Base-by-base conservation (phyloP, 345 rosid species). In the Rhodomyrtus tomentosa region DNA sequence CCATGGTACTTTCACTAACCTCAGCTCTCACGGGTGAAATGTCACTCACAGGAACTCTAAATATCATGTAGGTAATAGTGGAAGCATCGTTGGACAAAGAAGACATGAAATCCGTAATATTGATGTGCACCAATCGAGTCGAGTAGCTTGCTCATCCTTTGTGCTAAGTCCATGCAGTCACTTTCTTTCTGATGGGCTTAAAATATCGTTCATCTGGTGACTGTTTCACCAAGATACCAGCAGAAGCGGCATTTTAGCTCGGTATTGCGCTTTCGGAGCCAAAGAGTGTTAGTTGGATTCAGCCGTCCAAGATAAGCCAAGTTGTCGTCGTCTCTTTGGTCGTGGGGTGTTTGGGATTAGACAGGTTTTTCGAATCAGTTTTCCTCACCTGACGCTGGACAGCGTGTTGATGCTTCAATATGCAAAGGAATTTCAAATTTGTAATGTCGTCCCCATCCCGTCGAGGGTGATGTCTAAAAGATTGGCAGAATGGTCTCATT, bases 21-120 rank as follows among this genome's bases (percentile, higher is more conserved):
- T 52, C 83, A 81, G 59, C 49, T 51, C 59, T 27, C 3, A 15
- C 50, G 48, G 25, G 45, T 81, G 74, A 16, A 51, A 24, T 36
- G 16, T 84, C 38, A 10, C 49, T 49, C 38, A 13, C 27, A 10
- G 9, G 16, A 81, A 12, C 56, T 81, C 55, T 81, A 25, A 50
- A 16, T 55, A 29, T 81, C 1, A 29, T 50, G 58, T 92, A 96
- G 99, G 89, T 96, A 50, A 93, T 93, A 85, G 96, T 96, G 72
- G 90, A 93, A 86, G 89, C 99, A 80, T 90, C 92, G 15, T 85
- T 95, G 90, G 93, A 88, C 85, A 93, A 93, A 87, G 97, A 93
- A 89, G 94, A 92, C 84, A 96, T 96, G 96, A 94, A 95, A 89
- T 91, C 96, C 9, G 88, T 93, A 85, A 94, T 96, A 82, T 88